Percentiles rank a stretch among this genome's conserved stretches.
phyloP scores from a whole-genome alignment of 2,329 filamentous ascomycete genomes.

The Orbilia blumenaviensis region DNA sequence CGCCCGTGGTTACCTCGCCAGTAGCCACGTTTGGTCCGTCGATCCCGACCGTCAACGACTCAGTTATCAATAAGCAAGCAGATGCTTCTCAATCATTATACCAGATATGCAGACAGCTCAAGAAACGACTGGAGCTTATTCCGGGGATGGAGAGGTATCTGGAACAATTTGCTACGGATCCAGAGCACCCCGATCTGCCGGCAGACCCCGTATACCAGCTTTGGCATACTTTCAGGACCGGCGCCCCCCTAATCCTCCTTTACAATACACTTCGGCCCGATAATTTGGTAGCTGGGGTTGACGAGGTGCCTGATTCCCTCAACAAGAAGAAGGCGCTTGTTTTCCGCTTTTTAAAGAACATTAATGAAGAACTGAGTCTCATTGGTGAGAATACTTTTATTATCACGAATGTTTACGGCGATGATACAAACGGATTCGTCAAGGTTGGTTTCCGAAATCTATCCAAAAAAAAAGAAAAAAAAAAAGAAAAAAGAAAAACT shows the following conservation, averaged over 20 bases:
- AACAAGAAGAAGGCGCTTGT: slow-evolving; percentile 83
- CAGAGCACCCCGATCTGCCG: slow-evolving; percentile 74
- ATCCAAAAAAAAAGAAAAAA: not conserved
- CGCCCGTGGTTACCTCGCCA: slow-evolving; percentile 54
- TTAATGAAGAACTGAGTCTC: slow-evolving; percentile 81
- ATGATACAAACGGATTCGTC: slow-evolving; percentile 95
- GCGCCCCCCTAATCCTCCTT: slow-evolving; percentile 83
- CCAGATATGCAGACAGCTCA: slow-evolving; percentile 89
- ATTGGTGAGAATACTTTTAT: slow-evolving; percentile 86
- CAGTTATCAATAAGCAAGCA: slow-evolving; percentile 94
- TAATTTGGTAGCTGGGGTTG: slow-evolving; percentile 74
- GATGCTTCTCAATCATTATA: slow-evolving; percentile 92
- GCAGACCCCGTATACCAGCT: slow-evolving; percentile 86
- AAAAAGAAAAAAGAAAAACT: too few relatives aligned
- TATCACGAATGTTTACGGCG: slow-evolving; percentile 87
- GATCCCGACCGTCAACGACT: slow-evolving; percentile 56
- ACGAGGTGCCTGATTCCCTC: slow-evolving; percentile 67
- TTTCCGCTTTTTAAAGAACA: slow-evolving; percentile 92
- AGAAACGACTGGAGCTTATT: slow-evolving; percentile 81
- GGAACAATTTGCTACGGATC: slow-evolving; percentile 66
- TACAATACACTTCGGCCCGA: slow-evolving; percentile 84
- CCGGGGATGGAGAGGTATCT: slow-evolving; percentile 74
- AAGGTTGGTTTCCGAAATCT: slow-evolving; percentile 69
- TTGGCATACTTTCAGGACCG: slow-evolving; percentile 85
- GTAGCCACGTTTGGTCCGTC: slow-evolving; percentile 55